Base-by-base conservation (phyloP, 2,329 filamentous ascomycete species). In the Fusarium begoniae region DNA sequence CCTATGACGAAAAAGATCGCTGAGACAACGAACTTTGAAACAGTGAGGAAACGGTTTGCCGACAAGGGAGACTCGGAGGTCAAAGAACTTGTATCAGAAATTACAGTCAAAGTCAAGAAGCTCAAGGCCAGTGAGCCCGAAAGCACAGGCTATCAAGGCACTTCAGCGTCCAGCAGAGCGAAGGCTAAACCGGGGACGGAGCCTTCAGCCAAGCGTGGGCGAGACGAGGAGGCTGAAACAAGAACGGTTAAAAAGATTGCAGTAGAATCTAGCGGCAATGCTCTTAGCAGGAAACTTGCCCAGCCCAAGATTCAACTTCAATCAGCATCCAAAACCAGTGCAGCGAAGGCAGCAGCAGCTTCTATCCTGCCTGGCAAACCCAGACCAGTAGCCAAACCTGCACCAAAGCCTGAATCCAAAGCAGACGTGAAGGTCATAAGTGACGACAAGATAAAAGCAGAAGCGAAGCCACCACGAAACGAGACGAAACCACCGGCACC, bases 61-160 rank as follows among this genome's bases (percentile, higher is more conserved):
- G 91, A 89, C 77, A 90, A 90, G 76, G 91, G 90, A 32, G 91
- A 93, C 76, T 86, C 88, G 2, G 89, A 91, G 59, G 88, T 90
- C 54, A 91, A 91, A 75, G 86, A 86, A 9, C 83, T 91, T 53
- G 89, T 92, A 9, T 86, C 87, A 41, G 86, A 87, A 67, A 91
- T 92, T 53, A 81, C 87, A n/a, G 75, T 79, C 37, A 84, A 85
- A n/a, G 80, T 85, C 56, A 84, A 80, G 64, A 87, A 86, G 64
- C 82, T 85, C 55, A 84, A 80, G 66, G 58, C 74, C 13, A 69
- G 66, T 14, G 83, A 86, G 32, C 32, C 78, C 15, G 82, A 83
- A 24, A 73, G 79, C 10, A 82, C 81, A 15, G 83, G 82, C 14
- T 84, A 84, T 53, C 81, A 80, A 5, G 83, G 83, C 9, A 84